Percentiles rank a stretch among this genome's conserved stretches.
phyloP scores from a whole-genome alignment of 345 rosid genomes.

The Hevea brasiliensis region DNA sequence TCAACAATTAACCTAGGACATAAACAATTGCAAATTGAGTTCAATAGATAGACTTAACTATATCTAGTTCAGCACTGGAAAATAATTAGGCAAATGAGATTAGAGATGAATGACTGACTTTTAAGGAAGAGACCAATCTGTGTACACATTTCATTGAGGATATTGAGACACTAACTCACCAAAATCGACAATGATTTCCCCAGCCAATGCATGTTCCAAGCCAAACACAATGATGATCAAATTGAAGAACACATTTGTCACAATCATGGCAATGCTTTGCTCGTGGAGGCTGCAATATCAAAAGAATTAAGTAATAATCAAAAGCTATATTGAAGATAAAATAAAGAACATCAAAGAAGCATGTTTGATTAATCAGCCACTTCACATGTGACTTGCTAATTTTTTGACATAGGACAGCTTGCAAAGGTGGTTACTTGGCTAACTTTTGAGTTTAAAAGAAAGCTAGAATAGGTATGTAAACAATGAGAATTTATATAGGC shows the following conservation, averaged over 20 bases:
- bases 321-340: neutral
- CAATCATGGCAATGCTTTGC: conserved; percentile 99
- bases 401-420: too few relatives aligned
- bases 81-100: conserved; percentile 6
- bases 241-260: conserved; percentile 96
- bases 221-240: conserved; percentile 99
- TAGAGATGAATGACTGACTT: neutral
- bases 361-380: neutral
- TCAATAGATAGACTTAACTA: neutral
- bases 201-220: conserved; percentile 93
- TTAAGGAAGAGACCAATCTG: neutral
- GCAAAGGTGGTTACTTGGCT: too few relatives aligned
- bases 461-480: neutral
- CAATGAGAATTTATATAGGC: too few relatives aligned
- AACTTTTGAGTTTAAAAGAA: neutral
- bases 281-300: conserved; percentile 80
- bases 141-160: neutral
- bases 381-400: neutral
- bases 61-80: neutral
- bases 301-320: conserved; percentile 9
- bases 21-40: neutral
- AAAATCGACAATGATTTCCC: conserved; percentile 92
- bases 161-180: conserved; percentile 54
- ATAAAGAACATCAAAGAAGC: neutral
- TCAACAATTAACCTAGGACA: neutral